Base-by-base conservation (phyloP, 192 early-diverging fungal species). In the Mortierella claussenii region DNA sequence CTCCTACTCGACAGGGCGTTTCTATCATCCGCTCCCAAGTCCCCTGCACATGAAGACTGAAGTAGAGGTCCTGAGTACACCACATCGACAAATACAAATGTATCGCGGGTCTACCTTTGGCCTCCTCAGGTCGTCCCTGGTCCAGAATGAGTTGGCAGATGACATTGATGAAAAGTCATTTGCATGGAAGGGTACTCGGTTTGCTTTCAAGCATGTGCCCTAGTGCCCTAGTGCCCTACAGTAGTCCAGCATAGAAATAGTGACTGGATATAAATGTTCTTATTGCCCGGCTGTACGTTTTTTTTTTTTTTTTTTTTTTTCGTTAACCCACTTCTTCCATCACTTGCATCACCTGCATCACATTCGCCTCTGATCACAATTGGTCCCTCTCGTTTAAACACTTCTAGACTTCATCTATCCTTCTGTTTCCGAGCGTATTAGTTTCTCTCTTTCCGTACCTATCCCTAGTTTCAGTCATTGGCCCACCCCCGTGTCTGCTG, bases 111-210 rank as follows among this genome's bases (percentile, higher is more conserved):
- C 5, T 24, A 40, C 55, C 17, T 37, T 65, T 8, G 73, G 63
- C 20, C 53, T 76, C 18, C 34, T 76, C 32, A 76, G 62, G 54
- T 76, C 73, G 1, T 65, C 73, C 4, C 13, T 76, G 12, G 73
- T 76, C 15, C 46, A 61, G 46, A 57, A 33, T 1, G 73, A 76
- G 37, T 51, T 76, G 10, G 73, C 64, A 0, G 30, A 40, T 7
- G n/a, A 42, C 21, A 58, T 76, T 13, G 58, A 66, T 10, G n/a
- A 66, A 37, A 59, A 76, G 5, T 55, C 73, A 1, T 23, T 76
- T 10, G 5, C 7, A 20, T 76, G 73, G 73, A 49, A 66, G 12
- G 73, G 63, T 7, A 36, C 63, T 26, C 40, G 50, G 13, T 65
- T 46, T 21, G 23, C 17, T 17, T 40, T 74, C 0, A 27, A 26